Conservation (phyloP, 108 stramenopile genomes). For the Skeletonema potamos region DNA sequence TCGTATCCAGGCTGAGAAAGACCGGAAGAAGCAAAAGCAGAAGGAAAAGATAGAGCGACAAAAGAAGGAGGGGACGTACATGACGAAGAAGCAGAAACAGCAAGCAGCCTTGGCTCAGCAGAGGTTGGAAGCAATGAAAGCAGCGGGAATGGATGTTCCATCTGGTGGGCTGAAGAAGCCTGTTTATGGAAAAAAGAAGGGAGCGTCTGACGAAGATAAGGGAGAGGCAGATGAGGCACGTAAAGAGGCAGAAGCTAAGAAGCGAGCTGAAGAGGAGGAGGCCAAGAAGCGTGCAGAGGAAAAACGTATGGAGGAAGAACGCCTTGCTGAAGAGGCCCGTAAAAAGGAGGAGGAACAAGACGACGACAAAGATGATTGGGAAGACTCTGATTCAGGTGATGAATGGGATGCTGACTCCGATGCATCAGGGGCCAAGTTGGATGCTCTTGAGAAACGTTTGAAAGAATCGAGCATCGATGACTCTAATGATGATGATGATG, state of each 20-base stretch:
- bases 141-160: slow-evolving; percentile 80
- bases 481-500: slow-evolving; percentile 82
- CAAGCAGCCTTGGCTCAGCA: slow-evolving; percentile 76
- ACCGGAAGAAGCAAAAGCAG: slow-evolving; percentile 80
- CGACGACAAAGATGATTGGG: slow-evolving; percentile 65
- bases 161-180: slow-evolving; percentile 18
- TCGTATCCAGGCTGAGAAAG: slow-evolving; percentile 67
- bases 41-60: slow-evolving; percentile 90
- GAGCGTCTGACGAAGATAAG: neutral
- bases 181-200: slow-evolving; percentile 49
- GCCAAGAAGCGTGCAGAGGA: slow-evolving; percentile 25
- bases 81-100: slow-evolving; percentile 88
- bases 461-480: slow-evolving; percentile 52
- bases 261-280: slow-evolving; percentile 34
- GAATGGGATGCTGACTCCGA: slow-evolving; percentile 85
- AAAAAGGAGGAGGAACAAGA: slow-evolving; percentile 45
- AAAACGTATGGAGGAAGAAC: slow-evolving; percentile 31
- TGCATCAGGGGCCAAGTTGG: slow-evolving; percentile 69
- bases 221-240: slow-evolving; percentile 24
- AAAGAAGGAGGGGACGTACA: slow-evolving; percentile 89
- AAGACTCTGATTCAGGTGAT: slow-evolving; percentile 76
- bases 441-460: slow-evolving; percentile 71
- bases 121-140: slow-evolving; percentile 80
- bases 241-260: slow-evolving; percentile 26
- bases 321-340: slow-evolving; percentile 31